Percentiles rank a stretch among this genome's conserved stretches.
Conservation (phyloP, 2,329 filamentous ascomycete genomes). For the Alternaria triticina region DNA sequence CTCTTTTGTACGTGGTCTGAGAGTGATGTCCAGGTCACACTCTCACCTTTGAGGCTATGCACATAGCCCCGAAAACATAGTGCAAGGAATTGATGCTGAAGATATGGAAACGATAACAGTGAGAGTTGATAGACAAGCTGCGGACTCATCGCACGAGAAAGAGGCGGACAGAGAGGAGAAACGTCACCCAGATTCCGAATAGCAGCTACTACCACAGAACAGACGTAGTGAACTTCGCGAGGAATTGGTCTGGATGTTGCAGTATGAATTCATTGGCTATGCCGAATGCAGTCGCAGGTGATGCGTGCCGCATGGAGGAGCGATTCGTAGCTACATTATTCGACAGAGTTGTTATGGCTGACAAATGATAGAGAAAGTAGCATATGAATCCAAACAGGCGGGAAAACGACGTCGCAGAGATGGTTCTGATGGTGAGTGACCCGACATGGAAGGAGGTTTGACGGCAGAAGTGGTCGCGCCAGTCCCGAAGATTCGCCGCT, state of each 20-base stretch:
- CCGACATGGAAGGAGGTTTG: not conserved
- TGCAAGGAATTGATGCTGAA: not conserved
- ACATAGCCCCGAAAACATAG: fast-evolving
- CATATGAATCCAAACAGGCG: not conserved
- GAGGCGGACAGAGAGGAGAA: not conserved
- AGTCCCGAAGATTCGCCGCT: slow-evolving; percentile 27
- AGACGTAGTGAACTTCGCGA: not conserved
- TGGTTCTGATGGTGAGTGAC: not conserved
- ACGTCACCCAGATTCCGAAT: not conserved
- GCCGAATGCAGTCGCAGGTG: not conserved
- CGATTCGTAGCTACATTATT: not conserved
- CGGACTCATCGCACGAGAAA: not conserved
- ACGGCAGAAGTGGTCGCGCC: slow-evolving; percentile 1
- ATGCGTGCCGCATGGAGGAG: not conserved
- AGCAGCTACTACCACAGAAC: too few relatives aligned
- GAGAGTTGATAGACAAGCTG: not conserved
- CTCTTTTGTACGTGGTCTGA: not conserved
- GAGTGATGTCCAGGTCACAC: not conserved
- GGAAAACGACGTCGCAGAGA: too few relatives aligned
- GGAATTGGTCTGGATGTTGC: not conserved
- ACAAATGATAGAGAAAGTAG: too few relatives aligned
- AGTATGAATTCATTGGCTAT: not conserved
- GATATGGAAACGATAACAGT: not conserved
- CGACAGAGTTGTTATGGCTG: not conserved
- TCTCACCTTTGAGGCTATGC: not conserved